Conservation (phyloP, 768 basidiomycete species). For the Hericium alpestre region DNA sequence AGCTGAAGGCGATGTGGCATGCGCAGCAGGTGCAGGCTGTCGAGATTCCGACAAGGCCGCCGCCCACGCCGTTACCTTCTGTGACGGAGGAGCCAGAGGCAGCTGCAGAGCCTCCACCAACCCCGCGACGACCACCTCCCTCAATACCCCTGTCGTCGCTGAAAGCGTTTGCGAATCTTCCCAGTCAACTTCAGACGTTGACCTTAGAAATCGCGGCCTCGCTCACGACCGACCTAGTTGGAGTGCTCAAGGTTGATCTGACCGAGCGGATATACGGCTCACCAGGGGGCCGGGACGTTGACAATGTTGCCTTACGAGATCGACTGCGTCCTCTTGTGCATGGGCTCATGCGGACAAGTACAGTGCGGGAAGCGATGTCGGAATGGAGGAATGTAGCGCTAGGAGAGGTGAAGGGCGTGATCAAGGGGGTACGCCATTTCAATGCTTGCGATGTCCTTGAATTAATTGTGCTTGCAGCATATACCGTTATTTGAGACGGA, state of each 20-base stretch:
- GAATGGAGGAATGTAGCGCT: slow-evolving; percentile 66
- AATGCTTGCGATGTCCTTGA: neutral
- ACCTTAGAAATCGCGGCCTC: slow-evolving; percentile 69
- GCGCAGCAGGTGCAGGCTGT: neutral
- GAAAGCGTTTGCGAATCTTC: slow-evolving; percentile 64
- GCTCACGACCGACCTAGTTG: slow-evolving; percentile 69
- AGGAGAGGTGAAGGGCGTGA: slow-evolving; percentile 42
- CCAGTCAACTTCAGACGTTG: slow-evolving; percentile 58
- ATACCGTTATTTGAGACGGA: slow-evolving; percentile 50
- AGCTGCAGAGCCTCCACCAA: neutral
- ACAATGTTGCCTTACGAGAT: slow-evolving; percentile 39
- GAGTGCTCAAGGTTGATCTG: slow-evolving; percentile 57
- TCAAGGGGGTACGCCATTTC: slow-evolving; percentile 44
- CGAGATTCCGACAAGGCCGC: neutral
- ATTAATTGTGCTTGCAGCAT: slow-evolving; percentile 27
- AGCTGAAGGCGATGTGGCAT: slow-evolving; percentile 52
- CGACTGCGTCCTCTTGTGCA: slow-evolving; percentile 61
- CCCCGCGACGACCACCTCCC: neutral
- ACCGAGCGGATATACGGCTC: slow-evolving; percentile 33
- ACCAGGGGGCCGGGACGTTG: slow-evolving; percentile 14
- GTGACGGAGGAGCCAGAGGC: slow-evolving; percentile 22
- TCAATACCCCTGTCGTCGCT: slow-evolving; percentile 56
- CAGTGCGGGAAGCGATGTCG: slow-evolving; percentile 53
- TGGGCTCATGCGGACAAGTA: slow-evolving; percentile 66
- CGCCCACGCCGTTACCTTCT: slow-evolving; percentile 10